These are phyloP conservation scores for Beauveria medogensis DNA, from an alignment of 2,329 filamentous ascomycete genomes.

Conservation along the genomic window DNA sequence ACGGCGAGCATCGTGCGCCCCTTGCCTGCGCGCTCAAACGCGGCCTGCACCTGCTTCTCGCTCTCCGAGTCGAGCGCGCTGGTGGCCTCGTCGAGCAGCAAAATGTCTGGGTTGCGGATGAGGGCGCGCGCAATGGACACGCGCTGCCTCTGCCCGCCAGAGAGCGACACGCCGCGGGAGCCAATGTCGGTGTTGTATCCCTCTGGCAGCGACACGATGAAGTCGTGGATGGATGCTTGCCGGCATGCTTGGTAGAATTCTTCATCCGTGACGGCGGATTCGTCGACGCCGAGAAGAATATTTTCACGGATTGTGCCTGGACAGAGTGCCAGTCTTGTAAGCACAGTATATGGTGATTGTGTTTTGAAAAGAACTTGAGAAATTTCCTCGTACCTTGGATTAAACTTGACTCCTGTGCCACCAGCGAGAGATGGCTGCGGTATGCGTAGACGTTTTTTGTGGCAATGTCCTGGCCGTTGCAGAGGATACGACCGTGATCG, in stretches of 20 bases:
- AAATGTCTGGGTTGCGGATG: conserved; percentile 52
- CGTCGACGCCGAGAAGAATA: conserved; percentile 55
- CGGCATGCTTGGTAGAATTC: conserved; percentile 45
- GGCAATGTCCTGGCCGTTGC: conserved; percentile 53
- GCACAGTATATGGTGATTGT: neutral
- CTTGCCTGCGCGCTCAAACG: conserved; percentile 55
- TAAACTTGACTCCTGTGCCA: conserved; percentile 66
- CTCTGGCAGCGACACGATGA: conserved; percentile 57
- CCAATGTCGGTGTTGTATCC: conserved; percentile 63
- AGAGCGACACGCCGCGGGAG: conserved; percentile 56
- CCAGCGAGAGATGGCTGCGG: conserved; percentile 57
- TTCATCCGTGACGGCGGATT: conserved; percentile 42
- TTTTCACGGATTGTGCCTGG: conserved; percentile 58
- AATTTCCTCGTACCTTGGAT: conserved; percentile 46
- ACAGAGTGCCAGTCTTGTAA: neutral
- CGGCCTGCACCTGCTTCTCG: conserved; percentile 53
- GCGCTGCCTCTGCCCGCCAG: conserved; percentile 64
- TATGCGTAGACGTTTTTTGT: conserved; percentile 53
- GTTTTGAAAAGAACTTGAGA: too few species aligned
- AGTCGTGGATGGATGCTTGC: conserved; percentile 62
- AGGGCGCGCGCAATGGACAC: conserved; percentile 62
- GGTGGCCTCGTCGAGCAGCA: conserved; percentile 67
- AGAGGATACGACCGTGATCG: conserved; percentile 53
- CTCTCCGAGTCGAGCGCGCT: conserved; percentile 58
- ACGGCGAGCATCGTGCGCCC: conserved; percentile 65